A percentile compares a stretch with the other conserved stretches of the same genome.
Evolutionary conservation across 345 rosid species (phyloP).

Genomic region (Syzygium aromaticum): DNA sequence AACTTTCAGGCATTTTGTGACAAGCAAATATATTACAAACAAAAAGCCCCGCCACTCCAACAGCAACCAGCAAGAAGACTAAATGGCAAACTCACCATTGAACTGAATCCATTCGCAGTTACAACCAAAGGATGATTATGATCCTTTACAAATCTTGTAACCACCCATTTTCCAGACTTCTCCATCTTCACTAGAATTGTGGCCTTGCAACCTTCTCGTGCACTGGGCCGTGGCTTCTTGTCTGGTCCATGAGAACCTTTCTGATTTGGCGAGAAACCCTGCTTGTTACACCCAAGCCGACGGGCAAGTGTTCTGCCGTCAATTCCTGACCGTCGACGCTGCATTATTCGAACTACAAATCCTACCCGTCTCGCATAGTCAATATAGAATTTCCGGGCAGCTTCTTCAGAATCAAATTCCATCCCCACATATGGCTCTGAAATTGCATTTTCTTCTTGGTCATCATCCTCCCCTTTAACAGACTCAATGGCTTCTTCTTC

Average conservation of each 20-base stretch:
- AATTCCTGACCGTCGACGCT: slow-evolving; percentile 71
- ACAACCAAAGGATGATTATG: slow-evolving; percentile 68
- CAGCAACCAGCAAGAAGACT: background rate
- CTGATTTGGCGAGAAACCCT: slow-evolving; percentile 59
- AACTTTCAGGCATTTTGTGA: background rate
- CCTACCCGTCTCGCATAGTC: slow-evolving; percentile 63
- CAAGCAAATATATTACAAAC: background rate
- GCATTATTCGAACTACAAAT: slow-evolving; percentile 70
- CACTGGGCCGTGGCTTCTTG: slow-evolving; percentile 48
- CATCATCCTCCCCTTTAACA: slow-evolving; percentile 25
- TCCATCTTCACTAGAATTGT: slow-evolving; percentile 72
- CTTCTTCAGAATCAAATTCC: slow-evolving; percentile 79
- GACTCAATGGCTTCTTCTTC: slow-evolving; percentile 27
- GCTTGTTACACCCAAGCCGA: slow-evolving; percentile 78
- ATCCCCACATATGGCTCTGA: slow-evolving; percentile 63
- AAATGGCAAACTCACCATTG: slow-evolving; percentile 33
- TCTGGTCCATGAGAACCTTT: slow-evolving; percentile 31
- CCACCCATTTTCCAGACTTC: slow-evolving; percentile 75
- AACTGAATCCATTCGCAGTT: slow-evolving; percentile 30
- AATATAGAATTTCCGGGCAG: slow-evolving; percentile 48
- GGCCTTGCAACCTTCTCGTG: slow-evolving; percentile 85
- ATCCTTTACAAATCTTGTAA: slow-evolving; percentile 67
- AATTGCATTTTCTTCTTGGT: slow-evolving; percentile 23
- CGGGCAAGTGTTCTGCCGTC: slow-evolving; percentile 79
- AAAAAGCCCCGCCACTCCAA: background rate